Percentiles rank a stretch among this genome's conserved stretches.
These are phyloP conservation scores for Penicillium roqueforti DNA, from an alignment of 495 filamentous ascomycete species.

Conservation along the genomic window DNA sequence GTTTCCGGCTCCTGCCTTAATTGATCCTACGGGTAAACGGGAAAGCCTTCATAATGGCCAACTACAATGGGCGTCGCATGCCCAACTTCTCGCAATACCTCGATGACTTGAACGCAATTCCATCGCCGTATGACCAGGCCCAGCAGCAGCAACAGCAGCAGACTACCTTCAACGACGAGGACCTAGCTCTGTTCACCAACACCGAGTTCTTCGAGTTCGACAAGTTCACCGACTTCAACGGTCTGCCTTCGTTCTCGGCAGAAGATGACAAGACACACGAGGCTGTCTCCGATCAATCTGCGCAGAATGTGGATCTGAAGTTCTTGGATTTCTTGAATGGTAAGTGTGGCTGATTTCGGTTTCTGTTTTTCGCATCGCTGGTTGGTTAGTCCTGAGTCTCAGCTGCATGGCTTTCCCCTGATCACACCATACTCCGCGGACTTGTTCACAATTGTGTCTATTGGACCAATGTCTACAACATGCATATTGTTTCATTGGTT, in stretches of 20 bases:
- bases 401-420: conserved; percentile 9
- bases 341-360: conserved; percentile 26
- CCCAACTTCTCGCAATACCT: conserved; percentile 87
- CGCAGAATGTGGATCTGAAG: conserved; percentile 35
- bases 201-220: conserved; percentile 93
- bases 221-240: conserved; percentile 40
- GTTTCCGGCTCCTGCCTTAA: background rate
- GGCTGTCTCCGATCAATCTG: conserved; percentile 16
- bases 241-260: conserved; percentile 35
- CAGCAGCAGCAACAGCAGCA: conserved; percentile 48
- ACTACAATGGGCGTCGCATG: conserved; percentile 63
- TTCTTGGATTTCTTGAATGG: conserved; percentile 45
- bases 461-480: conserved; percentile 3
- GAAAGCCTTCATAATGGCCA: conserved; percentile 50
- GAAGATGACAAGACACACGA: conserved; percentile 29
- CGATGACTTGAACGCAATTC: conserved; percentile 77
- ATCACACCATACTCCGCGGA: conserved; percentile 16
- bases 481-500: conserved; percentile 11
- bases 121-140: conserved; percentile 61
- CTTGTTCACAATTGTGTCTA: conserved; percentile 7
- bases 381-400: conserved; percentile 9
- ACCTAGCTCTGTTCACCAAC: conserved; percentile 89
- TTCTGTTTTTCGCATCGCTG: conserved; percentile 13
- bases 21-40: background rate
- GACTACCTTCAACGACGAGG: conserved; percentile 63